phyloP scores from a whole-genome alignment of 768 basidiomycete species.

The Lactarius tabidus region DNA sequence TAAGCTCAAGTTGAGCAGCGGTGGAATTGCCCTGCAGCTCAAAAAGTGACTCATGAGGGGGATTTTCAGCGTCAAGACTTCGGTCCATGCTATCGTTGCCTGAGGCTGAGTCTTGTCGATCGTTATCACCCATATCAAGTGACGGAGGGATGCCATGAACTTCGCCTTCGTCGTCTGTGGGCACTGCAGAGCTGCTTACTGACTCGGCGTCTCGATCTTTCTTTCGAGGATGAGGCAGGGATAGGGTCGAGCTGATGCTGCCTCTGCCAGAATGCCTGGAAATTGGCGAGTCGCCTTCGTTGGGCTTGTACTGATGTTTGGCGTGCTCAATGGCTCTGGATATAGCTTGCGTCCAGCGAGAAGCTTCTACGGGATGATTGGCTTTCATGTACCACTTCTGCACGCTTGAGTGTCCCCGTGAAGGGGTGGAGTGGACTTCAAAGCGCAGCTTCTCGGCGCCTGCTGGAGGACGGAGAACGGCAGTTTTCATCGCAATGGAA shows the following conservation, averaged over 20 bases:
- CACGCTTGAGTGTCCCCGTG: conserved; percentile 42
- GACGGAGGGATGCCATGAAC: background rate
- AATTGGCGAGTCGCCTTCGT: conserved; percentile 43
- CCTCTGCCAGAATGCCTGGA: conserved; percentile 22
- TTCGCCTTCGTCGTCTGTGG: conserved; percentile 28
- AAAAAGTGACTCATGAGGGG: conserved; percentile 57
- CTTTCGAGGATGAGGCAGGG: conserved; percentile 13
- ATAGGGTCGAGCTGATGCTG: conserved; percentile 11
- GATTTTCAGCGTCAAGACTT: conserved; percentile 32
- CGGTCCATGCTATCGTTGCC: conserved; percentile 37
- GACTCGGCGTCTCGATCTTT: conserved; percentile 23
- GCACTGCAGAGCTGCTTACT: conserved; percentile 27
- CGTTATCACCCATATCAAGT: background rate
- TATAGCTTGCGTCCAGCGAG: conserved; percentile 81
- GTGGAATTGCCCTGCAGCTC: conserved; percentile 67
- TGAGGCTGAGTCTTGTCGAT: conserved; percentile 45
- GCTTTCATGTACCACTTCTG: conserved; percentile 84
- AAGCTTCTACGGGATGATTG: conserved; percentile 84
- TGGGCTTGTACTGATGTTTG: conserved; percentile 37
- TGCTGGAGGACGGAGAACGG: conserved; percentile 52
- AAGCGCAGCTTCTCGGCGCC: conserved; percentile 66
- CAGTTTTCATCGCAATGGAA: conserved; percentile 82
- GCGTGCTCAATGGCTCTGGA: conserved; percentile 69
- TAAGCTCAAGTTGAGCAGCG: conserved; percentile 75
- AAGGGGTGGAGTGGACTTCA: conserved; percentile 67